Evolutionary conservation across 2,329 filamentous ascomycete genomes (phyloP), one percentile per base, ranked within the genome.

Genomic region (Fusarium sterilihyphosum): DNA sequence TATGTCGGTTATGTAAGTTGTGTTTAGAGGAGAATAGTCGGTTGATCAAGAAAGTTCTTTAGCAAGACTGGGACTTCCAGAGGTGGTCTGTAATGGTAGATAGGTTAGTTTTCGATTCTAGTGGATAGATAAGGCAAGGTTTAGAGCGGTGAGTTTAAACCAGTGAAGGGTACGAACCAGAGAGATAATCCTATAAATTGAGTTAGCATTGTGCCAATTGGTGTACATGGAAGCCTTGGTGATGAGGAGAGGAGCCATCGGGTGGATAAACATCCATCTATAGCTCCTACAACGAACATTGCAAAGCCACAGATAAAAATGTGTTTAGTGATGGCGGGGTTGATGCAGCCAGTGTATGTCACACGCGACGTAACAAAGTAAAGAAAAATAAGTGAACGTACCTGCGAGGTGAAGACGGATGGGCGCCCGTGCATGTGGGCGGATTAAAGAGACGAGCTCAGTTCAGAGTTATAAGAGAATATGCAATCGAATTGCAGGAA

Each of bases 371-470:
- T n/a, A 50, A 57, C 26, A 58, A 37, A 20, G 35, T 9, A 35
- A 35, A 40, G 56, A 9, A 33, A 56, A 47, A 61, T 69, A 66
- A 78, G 70, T 26, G 13, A 61, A 70, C 77, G 73, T 92, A 94
- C 93, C 91, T 95, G 93, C 86, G 93, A 95, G 87, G 93, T 95
- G 88, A 94, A 95, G 85, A 92, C 89, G 85, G 93, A 94, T 86
- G 90, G 88, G 89, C 92, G 92, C 88, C 92, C 92, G 92, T 92
- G 93, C 93, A 95, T 95, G 92, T 92, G 92, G 88, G 91, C 92
- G 88, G 88, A 85, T 88, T 84, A 71, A 72, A 74, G 79, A 80
- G 67, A 77, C 77, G 77, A 78, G 75, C 76, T 80, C 82, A 75
- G 79, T 75, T 82, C 78, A 38, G 56, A 41, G 47, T 31, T 56